These are phyloP conservation scores for Candida anglica DNA, from an alignment of 805 yeast species.

Conservation along the genomic window DNA sequence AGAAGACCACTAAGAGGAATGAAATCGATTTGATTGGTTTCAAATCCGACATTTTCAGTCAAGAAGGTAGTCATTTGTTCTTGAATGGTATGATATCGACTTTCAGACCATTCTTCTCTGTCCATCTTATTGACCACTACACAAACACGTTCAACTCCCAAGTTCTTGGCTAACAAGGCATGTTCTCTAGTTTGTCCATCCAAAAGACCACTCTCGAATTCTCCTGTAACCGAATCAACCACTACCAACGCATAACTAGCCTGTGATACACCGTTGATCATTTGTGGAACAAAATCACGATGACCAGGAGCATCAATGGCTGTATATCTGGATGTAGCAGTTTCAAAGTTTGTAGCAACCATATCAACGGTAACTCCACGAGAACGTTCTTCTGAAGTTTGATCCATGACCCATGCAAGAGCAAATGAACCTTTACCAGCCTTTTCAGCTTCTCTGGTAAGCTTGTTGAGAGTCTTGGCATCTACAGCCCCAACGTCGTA, in stretches of 20 bases:
- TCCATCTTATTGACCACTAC: constrained; percentile 74
- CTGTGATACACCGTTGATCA: constrained; percentile 79
- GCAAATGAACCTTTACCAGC: constrained; percentile 78
- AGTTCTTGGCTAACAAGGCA: constrained; percentile 58
- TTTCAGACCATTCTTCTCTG: constrained; percentile 51
- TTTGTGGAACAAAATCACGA: constrained; percentile 76
- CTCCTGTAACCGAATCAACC: constrained; percentile 61
- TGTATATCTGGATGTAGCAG: constrained; percentile 51
- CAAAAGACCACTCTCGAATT: constrained; percentile 68
- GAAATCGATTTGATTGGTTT: constrained; percentile 37
- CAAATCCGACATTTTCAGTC: constrained; percentile 46
- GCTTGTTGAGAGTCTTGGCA: constrained; percentile 57
- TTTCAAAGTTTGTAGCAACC: constrained; percentile 64
- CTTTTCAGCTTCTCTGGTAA: constrained; percentile 59
- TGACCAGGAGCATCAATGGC: constrained; percentile 87
- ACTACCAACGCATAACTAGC: constrained; percentile 75
- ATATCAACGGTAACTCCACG: constrained; percentile 81
- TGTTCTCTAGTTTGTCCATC: constrained; percentile 82
- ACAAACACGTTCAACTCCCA: constrained; percentile 60
- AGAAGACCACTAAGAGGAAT: constrained; percentile 68
- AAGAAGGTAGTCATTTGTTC: constrained; percentile 49
- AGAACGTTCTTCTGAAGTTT: constrained; percentile 67
- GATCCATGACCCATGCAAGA: constrained; percentile 83
- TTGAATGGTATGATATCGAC: constrained; percentile 48
- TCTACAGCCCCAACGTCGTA: constrained; percentile 67